Percentiles rank a stretch among this genome's conserved stretches.
phyloP scores from a whole-genome alignment of 257 asterid genomes.

The Fraxinus americana region DNA sequence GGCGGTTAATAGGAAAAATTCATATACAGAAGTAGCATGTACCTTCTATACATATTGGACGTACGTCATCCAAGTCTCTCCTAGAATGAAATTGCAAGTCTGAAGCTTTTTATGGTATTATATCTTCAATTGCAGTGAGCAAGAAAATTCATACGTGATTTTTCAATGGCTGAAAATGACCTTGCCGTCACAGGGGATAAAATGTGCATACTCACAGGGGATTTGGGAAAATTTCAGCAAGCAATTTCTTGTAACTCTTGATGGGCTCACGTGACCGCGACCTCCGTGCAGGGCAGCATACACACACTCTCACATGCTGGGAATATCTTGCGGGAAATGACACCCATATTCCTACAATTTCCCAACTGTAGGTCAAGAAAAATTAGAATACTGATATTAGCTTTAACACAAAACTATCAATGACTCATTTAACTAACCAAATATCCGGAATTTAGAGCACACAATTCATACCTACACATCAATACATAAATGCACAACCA shows the following conservation, averaged over 20 bases:
- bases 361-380: conserved; percentile 7
- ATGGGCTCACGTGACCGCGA: conserved; percentile 96
- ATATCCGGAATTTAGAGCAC: neutral
- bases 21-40: no score
- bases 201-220: conserved; percentile 63
- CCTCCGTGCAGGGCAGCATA: conserved; percentile 98
- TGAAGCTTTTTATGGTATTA: no score
- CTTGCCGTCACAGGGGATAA: no score
- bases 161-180: no score
- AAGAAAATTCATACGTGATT: no score
- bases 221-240: conserved; percentile 91
- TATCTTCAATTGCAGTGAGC: no score
- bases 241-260: conserved; percentile 93
- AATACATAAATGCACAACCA: conserved; percentile 9
- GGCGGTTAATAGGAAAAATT: no score
- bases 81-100: no score
- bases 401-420: neutral
- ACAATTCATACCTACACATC: neutral
- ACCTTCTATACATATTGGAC: no score
- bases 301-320: conserved; percentile 99
- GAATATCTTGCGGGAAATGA: conserved; percentile 84
- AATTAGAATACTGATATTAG: neutral
- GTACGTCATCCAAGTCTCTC: no score
- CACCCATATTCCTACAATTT: conserved; percentile 66
- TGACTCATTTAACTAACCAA: conserved; percentile 16